phyloP scores from a whole-genome alignment of 2,329 filamentous ascomycete species.

The Geosmithia flava region DNA sequence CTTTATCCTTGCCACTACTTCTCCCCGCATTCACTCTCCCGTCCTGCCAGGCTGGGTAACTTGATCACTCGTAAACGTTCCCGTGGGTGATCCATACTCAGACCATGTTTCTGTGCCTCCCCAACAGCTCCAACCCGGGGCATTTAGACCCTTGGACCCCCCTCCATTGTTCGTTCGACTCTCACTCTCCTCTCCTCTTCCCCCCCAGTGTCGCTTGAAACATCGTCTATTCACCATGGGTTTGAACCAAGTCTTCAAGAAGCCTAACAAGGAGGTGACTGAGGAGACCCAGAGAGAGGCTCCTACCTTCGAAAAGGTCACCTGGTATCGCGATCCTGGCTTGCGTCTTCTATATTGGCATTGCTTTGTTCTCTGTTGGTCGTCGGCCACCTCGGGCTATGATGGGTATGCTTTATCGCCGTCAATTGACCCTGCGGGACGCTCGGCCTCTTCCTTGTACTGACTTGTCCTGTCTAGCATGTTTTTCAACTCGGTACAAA shows the following conservation, averaged over 20 bases:
- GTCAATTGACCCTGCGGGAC: not conserved
- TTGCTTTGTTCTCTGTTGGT: constrained; percentile 41
- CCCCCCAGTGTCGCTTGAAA: not conserved
- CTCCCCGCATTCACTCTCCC: not conserved
- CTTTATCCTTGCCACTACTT: not conserved
- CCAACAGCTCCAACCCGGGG: not conserved
- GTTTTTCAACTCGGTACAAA: constrained; percentile 46
- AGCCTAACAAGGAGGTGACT: constrained; percentile 2
- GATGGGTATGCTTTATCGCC: constrained; percentile 23
- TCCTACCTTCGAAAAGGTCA: constrained; percentile 40
- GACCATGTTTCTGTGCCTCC: not conserved
- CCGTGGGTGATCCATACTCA: not conserved
- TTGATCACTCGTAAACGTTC: no score
- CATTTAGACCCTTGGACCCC: not conserved
- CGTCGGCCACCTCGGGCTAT: constrained; percentile 49
- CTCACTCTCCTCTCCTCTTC: not conserved
- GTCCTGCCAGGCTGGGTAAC: no score
- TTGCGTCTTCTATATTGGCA: constrained; percentile 42
- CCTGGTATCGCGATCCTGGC: constrained; percentile 43
- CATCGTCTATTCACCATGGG: not conserved
- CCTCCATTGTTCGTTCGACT: not conserved
- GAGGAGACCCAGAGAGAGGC: constrained; percentile 22
- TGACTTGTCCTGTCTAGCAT: constrained; percentile 18
- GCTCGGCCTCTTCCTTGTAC: no score
- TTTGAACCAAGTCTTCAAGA: constrained; percentile 1